Base-by-base conservation (phyloP, 345 rosid species). In the Raphanus sativus region DNA sequence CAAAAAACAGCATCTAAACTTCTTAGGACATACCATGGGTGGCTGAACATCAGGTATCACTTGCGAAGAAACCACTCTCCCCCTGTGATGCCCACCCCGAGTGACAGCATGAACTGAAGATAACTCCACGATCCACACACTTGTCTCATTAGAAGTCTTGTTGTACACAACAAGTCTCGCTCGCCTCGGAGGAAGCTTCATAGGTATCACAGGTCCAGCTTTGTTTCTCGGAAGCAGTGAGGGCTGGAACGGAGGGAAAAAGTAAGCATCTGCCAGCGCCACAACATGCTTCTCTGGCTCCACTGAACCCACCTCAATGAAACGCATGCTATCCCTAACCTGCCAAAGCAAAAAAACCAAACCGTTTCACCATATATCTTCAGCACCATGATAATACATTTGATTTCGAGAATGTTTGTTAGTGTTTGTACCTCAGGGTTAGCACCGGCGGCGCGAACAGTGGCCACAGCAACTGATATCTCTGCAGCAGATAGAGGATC, bases 291-390 rank as follows among this genome's bases (percentile, higher is more conserved):
- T 93, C n/a, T 83, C 93, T 8, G 98, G 98, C 77, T 93, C 98
- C 72, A 86, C 66, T 54, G 90, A 86, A 10, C 86, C 97, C 72
- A 88, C 97, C 83, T 91, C 98, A 33, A 91, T 81, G 76, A 93
- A 93, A 15, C 98, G 93, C 95, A 88, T 93, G 83, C 97, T 75
- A 78, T 93, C 98, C 81, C 98, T 87, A 58, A 91, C 91, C 98
- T 93, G 87, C 68, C 84, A 74, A 16, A 21, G 21, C 21, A 21
- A 21, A 21, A 21, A 21, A 21, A 21, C 21, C 21, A 21, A 21
- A 21, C 21, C 21, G 21, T 21, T 21, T 21, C 21, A 21, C 21
- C 21, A 21, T 21, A 21, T 21, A 21, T 21, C 21, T 21, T 21
- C 21, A 1, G 1, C 21, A 21, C 21, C 21, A 21, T 21, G 21